phyloP scores from a whole-genome alignment of 169 alveolate genomes.

The Plasmodium relictum region DNA sequence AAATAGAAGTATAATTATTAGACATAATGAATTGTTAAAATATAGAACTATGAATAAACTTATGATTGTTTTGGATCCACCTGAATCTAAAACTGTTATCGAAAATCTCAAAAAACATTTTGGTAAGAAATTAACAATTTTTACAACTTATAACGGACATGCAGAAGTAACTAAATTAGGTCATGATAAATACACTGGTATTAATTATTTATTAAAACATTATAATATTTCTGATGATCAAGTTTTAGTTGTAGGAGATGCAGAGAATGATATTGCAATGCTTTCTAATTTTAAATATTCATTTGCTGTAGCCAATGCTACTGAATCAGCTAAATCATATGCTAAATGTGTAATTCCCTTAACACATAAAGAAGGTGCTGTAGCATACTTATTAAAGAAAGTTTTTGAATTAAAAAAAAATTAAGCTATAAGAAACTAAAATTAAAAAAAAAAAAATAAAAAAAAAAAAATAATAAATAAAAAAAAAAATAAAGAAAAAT shows the following conservation, averaged over 20 bases:
- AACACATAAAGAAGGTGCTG: constrained; percentile 64
- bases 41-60: constrained; percentile 64
- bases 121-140: constrained; percentile 34
- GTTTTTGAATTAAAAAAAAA: constrained; percentile 47
- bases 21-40: constrained; percentile 70
- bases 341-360: constrained; percentile 70
- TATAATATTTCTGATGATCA: constrained; percentile 62
- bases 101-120: constrained; percentile 33
- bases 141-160: constrained; percentile 74
- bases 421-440: too few relatives aligned
- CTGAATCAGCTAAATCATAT: constrained; percentile 52
- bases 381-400: constrained; percentile 68
- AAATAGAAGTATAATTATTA: constrained; percentile 58
- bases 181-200: constrained; percentile 72
- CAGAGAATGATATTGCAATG: constrained; percentile 76
- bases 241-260: constrained; percentile 75
- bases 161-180: constrained; percentile 70
- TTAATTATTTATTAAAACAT: constrained; percentile 50
- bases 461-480: too few relatives aligned
- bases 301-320: constrained; percentile 72
- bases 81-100: constrained; percentile 62
- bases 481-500: too few relatives aligned
- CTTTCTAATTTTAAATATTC: constrained; percentile 67
- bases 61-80: constrained; percentile 66
- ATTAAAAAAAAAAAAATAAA: too few relatives aligned